Evolutionary conservation across 768 basidiomycete species (phyloP), one percentile per base, ranked within the genome.

Genomic region (Amanita phalloides): DNA sequence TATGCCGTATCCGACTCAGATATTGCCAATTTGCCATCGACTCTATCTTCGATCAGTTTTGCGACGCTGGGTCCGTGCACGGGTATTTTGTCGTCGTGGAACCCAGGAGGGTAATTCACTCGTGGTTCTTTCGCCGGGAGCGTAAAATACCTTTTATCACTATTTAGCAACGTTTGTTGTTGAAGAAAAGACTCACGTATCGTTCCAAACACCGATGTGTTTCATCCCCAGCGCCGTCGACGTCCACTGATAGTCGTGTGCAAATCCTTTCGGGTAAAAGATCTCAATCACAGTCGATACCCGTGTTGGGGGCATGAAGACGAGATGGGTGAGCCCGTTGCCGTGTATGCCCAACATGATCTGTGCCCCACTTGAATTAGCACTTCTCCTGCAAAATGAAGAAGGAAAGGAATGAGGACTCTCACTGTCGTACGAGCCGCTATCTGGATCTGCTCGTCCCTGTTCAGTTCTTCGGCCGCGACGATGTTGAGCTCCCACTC

Each of bases 201-300:
- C 82, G 56, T 90, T 85, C 88, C 89, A 89, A 30, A 94, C 71
- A 1, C 79, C 84, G 56, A 81, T 86, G 65, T 92, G 81, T 14
- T 64, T 70, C 73, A 88, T 82, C 4, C 87, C 87, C 9, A 92
- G 65, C 0, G 86, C 80, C 32, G 77, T 66, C 4, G 83, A 56
- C 0, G 90, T 91, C 82, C 88, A 93, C 59, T 90, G 81, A 62
- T 92, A 92, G 60, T 92, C 90, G 59, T 86, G 83, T 25, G 90
- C 83, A 61, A 89, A 92, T 0, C 89, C 90, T 2, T 65, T 71
- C 0, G 88, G 89, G 60, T 74, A 86, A 68, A 93, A 89, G 11
- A 93, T 78, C 66, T 93, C 90, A 56, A 93, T 85, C 17, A 93
- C 87, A 4, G 87, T 82, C 4, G 86, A 81, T n/a, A 80, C 65